Base-by-base conservation (phyloP, 768 basidiomycete species). In the Mrakia gelida region DNA sequence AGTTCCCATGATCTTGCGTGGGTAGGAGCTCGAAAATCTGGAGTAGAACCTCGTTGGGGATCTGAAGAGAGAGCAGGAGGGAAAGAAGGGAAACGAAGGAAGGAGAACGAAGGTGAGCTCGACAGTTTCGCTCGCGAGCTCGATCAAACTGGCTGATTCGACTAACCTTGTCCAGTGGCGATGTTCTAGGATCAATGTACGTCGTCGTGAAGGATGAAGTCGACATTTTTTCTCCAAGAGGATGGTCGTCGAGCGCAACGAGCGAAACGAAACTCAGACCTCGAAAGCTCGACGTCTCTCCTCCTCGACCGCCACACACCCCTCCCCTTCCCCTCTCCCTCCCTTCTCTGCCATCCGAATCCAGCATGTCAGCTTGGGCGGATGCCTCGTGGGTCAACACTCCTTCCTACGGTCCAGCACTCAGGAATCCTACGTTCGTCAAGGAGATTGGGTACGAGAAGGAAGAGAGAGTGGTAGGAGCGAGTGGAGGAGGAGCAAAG, bases 341-440 rank as follows among this genome's bases (percentile, higher is more conserved):
- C 62, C n/a, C 62, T 21, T 34, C 62, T 9, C 62, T 34, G 4
- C 62, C 49, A 26, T 59, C 26, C n/a, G n/a, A n/a, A 8, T n/a
- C 56, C 11, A 59, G 59, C 59, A 59, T 59, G 67, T 70, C 67
- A 34, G 67, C 67, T 10, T 70, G 41, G 26, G 38, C 16, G 2
- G 67, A 70, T 8, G 26, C 21, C 9, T 41, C 38, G 3, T 70
- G 67, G 67, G 1, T 3, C 1, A 45, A 70, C 67, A 70, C 67
- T 16, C 67, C 67, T 11, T 70, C 67, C 67, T 70, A 70, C 26
- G 18, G 67, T 21, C 41, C 41, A 11, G 34, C 38, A 5, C 41
- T 70, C 32, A 34, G 23, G 34, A 70, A 70, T n/a, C 67, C 67
- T 9, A 70, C 67, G 18, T 70, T 70, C 38, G 67, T 70, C 67